A percentile compares a stretch with the other conserved stretches of the same genome.
Conservation (phyloP, 805 yeast genomes). For the Saccharomycopsis fermentans region DNA sequence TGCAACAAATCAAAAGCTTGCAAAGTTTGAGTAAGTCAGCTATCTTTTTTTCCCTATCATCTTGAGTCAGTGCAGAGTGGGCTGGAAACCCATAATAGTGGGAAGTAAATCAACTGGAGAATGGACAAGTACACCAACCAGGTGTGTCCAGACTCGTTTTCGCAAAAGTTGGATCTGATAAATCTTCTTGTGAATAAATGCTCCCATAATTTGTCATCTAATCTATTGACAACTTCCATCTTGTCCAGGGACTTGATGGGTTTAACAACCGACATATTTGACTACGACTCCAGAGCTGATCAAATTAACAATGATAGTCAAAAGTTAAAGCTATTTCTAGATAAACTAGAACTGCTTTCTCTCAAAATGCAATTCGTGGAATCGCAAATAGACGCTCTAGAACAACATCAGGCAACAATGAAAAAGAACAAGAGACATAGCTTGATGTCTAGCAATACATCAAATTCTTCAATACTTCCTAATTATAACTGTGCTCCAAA, state of each 20-base stretch:
- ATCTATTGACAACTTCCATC: slow-evolving; percentile 10
- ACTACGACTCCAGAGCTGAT: slow-evolving; percentile 20
- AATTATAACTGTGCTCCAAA: neutral
- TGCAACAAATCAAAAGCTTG: too few species aligned
- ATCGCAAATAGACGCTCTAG: slow-evolving; percentile 23
- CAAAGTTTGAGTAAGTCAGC: too few species aligned
- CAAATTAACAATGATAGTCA: slow-evolving; percentile 19
- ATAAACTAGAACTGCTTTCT: slow-evolving; percentile 23
- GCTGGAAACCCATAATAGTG: too few species aligned
- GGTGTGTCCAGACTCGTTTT: neutral
- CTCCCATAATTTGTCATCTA: slow-evolving; percentile 7
- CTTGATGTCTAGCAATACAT: slow-evolving; percentile 6
- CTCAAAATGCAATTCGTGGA: slow-evolving; percentile 26
- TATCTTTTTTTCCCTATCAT: too few species aligned
- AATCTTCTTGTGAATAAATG: slow-evolving; percentile 5
- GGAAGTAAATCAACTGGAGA: neutral
- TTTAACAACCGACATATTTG: slow-evolving; percentile 12
- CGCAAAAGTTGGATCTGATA: slow-evolving; percentile 7
- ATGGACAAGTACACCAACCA: neutral
- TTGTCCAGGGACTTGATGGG: slow-evolving; percentile 14
- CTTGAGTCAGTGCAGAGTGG: too few species aligned
- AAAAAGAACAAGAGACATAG: neutral
- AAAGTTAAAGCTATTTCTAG: slow-evolving; percentile 24
- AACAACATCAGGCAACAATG: slow-evolving; percentile 15
- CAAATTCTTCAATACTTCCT: neutral